A percentile compares a stretch with the other conserved stretches of the same genome.
These are phyloP conservation scores for Trichosanthes cucumerina DNA, from an alignment of 306 rosid species.

Conservation along the genomic window DNA sequence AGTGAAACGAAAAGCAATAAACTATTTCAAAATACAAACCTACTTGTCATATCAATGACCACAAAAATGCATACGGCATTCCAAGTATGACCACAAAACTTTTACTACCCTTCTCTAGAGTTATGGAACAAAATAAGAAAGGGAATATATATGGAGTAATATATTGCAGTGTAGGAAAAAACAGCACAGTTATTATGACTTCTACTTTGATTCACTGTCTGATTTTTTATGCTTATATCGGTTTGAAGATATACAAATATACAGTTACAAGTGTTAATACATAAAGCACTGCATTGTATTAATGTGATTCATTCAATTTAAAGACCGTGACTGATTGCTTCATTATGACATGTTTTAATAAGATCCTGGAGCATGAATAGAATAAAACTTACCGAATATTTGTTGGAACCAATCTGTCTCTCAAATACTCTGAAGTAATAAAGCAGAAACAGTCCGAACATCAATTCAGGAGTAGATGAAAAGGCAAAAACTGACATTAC, in stretches of 20 bases:
- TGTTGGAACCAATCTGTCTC: constrained; percentile 96
- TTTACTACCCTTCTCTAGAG: background rate
- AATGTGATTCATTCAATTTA: background rate
- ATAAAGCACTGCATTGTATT: background rate
- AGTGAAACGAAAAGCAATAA: background rate
- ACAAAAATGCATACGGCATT: background rate
- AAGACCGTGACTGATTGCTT: background rate
- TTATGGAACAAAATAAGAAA: background rate
- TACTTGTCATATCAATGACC: background rate
- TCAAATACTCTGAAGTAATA: constrained; percentile 97
- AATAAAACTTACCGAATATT: constrained; percentile 54
- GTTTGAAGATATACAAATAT: background rate
- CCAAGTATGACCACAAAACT: background rate
- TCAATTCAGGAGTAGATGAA: constrained; percentile 87
- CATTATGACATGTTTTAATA: background rate
- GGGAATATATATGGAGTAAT: background rate
- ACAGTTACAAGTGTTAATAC: background rate
- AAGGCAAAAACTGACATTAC: constrained; percentile 64
- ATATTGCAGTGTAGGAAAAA: background rate
- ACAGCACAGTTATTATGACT: background rate
- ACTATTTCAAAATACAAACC: background rate
- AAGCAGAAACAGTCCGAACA: constrained; percentile 84
- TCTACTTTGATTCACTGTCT: background rate
- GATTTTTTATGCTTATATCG: background rate
- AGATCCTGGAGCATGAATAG: constrained; percentile 2